Evolutionary conservation across 2,329 filamentous ascomycete genomes (phyloP), one percentile per base, ranked within the genome.

Genomic region (Botrytis tulipae): DNA sequence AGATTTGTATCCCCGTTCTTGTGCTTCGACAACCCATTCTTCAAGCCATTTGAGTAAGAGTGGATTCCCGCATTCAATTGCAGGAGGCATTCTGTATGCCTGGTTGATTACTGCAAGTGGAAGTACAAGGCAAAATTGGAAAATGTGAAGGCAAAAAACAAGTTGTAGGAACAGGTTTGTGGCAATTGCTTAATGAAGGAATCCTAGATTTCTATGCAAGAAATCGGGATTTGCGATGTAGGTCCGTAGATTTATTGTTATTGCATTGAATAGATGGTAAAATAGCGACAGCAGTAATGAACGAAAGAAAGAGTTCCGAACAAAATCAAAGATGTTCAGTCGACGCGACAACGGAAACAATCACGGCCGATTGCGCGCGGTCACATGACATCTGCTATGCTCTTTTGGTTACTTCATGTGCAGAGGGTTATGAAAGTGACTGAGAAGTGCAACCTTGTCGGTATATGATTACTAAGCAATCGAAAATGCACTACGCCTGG

Each of bases 11-110:
- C 91, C 91, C 80, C 93, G 94, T 29, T 93, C 89, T 67, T 87
- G 86, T 20, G 92, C 92, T 59, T 87, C 81, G 62, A 94, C 91
- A 68, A 92, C 87, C 91, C 91, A 94, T 84, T 94, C 92, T 79
- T 92, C 91, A 69, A 95, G 89, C 90, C 92, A 95, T 76, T 84
- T 83, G 18, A 95, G 85, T 14, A 94, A 86, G 59, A 93, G 85
- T 8, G 92, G 90, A 78, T 96, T 96, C 25, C 79, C 78, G 57
- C 79, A 80, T 70, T 78, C 75, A 44, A 25, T 35, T 22, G 29
- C 22, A 63, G 68, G 57, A 70, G 67, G 32, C 72, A 73, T 73
- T 59, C 7, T 29, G 22, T 54, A 57, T 14, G 7, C 4, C 51
- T n/a, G 25, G 1, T 54, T 40, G 25, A n/a, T 20, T 3, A 8